Evolutionary conservation across 2,329 filamentous ascomycete species (phyloP).

Genomic region (Botrytis deweyae): DNA sequence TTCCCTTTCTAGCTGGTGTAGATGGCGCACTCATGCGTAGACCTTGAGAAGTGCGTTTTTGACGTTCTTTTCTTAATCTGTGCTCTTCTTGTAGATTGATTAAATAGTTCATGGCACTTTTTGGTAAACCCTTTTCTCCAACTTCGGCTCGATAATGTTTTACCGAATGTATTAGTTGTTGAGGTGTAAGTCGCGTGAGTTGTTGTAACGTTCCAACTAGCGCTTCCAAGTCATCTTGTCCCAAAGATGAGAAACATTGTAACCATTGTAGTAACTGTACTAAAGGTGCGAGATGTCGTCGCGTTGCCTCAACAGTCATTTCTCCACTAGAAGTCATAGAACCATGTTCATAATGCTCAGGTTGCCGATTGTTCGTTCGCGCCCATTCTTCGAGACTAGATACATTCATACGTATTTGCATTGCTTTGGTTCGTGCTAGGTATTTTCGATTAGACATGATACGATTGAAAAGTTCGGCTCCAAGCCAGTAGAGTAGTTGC

Average conservation of each 20-base stretch:
- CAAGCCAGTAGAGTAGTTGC: slow-evolving; percentile 93
- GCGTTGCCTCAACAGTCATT: slow-evolving; percentile 78
- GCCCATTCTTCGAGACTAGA: slow-evolving; percentile 97
- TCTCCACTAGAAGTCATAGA: slow-evolving; percentile 84
- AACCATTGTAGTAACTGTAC: slow-evolving; percentile 96
- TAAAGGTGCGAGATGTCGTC: slow-evolving; percentile 81
- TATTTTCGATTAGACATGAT: slow-evolving; percentile 97
- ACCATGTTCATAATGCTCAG: slow-evolving; percentile 93
- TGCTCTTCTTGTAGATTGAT: slow-evolving; percentile 75
- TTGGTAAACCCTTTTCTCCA: slow-evolving; percentile 86
- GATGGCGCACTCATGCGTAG: slow-evolving; percentile 43
- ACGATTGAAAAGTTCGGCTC: slow-evolving; percentile 93
- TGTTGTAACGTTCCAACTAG: slow-evolving; percentile 87
- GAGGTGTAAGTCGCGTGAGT: slow-evolving; percentile 77
- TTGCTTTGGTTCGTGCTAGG: slow-evolving; percentile 91
- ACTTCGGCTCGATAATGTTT: slow-evolving; percentile 94
- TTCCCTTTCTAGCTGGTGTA: slow-evolving; percentile 42
- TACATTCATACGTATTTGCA: slow-evolving; percentile 99
- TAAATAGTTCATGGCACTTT: slow-evolving; percentile 85
- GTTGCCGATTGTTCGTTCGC: slow-evolving; percentile 84
- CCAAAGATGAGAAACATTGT: slow-evolving; percentile 93
- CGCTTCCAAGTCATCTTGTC: slow-evolving; percentile 79
- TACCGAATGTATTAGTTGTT: slow-evolving; percentile 87
- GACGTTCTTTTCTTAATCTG: slow-evolving; percentile 56
- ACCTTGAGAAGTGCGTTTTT: slow-evolving; percentile 47